Evolutionary conservation across 192 early-diverging fungal species (phyloP), one percentile per base, ranked within the genome.

Genomic region (Funneliformis mosseae): DNA sequence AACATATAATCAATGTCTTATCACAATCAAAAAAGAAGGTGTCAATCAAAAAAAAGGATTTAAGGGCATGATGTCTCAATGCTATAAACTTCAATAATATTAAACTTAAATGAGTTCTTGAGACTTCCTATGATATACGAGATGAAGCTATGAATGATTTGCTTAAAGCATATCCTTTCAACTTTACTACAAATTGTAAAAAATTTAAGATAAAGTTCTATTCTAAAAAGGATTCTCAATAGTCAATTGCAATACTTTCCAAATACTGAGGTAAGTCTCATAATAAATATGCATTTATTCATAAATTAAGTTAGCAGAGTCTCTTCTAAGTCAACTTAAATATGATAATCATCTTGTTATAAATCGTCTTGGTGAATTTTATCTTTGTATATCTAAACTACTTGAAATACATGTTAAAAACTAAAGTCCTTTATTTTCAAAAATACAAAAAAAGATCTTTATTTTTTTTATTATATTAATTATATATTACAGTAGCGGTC

Each of bases 71-170:
- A 59, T 75, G 28, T 28, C 25, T 75, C 50, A 75, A 75, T 23
- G 5, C 50, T 3, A 33, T 33, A 33, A 33, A 33, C 33, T 33
- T 33, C 3, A 33, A 33, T 33, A 48, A 72, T 45, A 72, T 41
- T 4, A 72, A 72, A 5, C 18, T 72, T 48, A 16, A 75, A 33
- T 75, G 3, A 50, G 28, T 55, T 38, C 0, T 75, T 5, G n/a
- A 59, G 60, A 75, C 25, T 0, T 25, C 74, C 60, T 75, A 75
- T 59, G n/a, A 75, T 50, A 60, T 75, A 59, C 74, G 60, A 59
- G 14, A 75, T 75, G 33, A 75, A 75, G 50, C 16, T n/a, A 75
- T 60, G 4, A 75, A 75, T 75, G 74, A 75, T 25, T 75, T 75
- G 33, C 33, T 33, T 33, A 33, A 33, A 33, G 3, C 1, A 50